These are phyloP conservation scores for Emericellopsis terricola DNA, from an alignment of 495 filamentous ascomycete species.

Conservation along the genomic window DNA sequence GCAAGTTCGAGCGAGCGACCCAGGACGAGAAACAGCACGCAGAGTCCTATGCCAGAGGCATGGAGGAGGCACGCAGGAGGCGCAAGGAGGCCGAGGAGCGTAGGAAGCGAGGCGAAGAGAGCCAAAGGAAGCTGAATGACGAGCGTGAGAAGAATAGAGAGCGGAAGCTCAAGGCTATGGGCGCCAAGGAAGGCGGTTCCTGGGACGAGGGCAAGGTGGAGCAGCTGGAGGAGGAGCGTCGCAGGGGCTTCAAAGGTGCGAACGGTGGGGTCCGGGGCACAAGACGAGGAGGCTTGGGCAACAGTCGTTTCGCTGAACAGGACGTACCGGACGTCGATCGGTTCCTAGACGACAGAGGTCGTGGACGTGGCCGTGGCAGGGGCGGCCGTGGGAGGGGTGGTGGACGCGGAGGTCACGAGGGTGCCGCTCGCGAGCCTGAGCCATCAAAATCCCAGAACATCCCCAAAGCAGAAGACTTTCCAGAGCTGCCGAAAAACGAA, in stretches of 20 bases:
- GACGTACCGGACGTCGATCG: conserved; percentile 5
- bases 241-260: conserved; percentile 18
- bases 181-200: conserved; percentile 19
- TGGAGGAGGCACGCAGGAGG: conserved; percentile 29
- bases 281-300: conserved; percentile 9
- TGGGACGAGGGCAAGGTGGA: conserved; percentile 31
- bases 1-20: conserved; percentile 29
- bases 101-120: conserved; percentile 19
- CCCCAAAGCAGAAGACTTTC: conserved; percentile 19
- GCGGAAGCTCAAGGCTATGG: conserved; percentile 28
- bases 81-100: conserved; percentile 22
- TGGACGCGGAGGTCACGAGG: conserved; percentile 5
- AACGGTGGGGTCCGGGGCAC: conserved; percentile 23
- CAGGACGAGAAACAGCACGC: conserved; percentile 32
- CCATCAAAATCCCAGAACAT: conserved; percentile 4
- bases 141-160: conserved; percentile 28
- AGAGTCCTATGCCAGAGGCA: conserved; percentile 26
- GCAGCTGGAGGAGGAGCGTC: conserved; percentile 13
- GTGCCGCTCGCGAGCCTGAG: conserved; percentile 6
- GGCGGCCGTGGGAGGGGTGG: conserved; percentile 5
- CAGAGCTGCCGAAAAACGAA: conserved; percentile 20
- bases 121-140: conserved; percentile 26
- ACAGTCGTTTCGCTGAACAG: conserved; percentile 16
- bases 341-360: conserved; percentile 11
- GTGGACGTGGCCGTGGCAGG: conserved; percentile 11